Base-by-base conservation (phyloP, 2,329 filamentous ascomycete genomes). In the Alternaria sp. region DNA sequence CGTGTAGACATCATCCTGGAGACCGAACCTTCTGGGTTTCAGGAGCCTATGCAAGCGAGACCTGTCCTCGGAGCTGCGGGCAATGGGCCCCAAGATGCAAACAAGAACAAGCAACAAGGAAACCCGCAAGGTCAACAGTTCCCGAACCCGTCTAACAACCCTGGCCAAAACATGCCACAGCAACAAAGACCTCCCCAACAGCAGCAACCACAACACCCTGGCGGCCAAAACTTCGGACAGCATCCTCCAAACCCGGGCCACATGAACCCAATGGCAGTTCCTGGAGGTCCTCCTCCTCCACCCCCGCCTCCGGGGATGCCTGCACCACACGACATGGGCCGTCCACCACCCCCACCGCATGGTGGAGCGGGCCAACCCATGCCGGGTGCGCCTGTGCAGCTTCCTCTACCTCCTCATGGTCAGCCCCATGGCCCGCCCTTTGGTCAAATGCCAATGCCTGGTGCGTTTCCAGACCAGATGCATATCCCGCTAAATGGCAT, bases 1-100 rank as follows among this genome's bases (percentile, higher is more conserved):
- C 65, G 71, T 43, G 70, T 79, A 5, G 67, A 72, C 21, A 62
- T 79, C 8, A 71, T 79, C 11, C 64, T 79, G 15, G 67, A 77
- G 52, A 75, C 75, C 3, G 73, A 73, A 21, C 59, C 69, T 6
- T 72, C 72, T 36, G 66, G 67, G 0, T 65, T 68, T 5, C 52
- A 62, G 13, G 65, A 66, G 36, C 62, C 65, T 7, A 44, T 57
- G 21, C 53, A 21, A 25, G 36, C 46, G 12, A 69, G 63, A 21
- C 6, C 44, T 30, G 44, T 11, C 9, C 40, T 30, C 17, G 43
- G 44, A 23, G 47, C 46, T 19, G 21, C 45, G 11, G 19, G 52
- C 19, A 49, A 59, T 17, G 40, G 32, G 21, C 49, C 40, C 4
- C 62, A 65, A 30, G 58, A 67, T 50, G 32, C 51, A 9, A 61